Evolutionary conservation across 2,329 filamentous ascomycete genomes (phyloP), one percentile per base, ranked within the genome.

Genomic region (Didymosphaeria variabile): DNA sequence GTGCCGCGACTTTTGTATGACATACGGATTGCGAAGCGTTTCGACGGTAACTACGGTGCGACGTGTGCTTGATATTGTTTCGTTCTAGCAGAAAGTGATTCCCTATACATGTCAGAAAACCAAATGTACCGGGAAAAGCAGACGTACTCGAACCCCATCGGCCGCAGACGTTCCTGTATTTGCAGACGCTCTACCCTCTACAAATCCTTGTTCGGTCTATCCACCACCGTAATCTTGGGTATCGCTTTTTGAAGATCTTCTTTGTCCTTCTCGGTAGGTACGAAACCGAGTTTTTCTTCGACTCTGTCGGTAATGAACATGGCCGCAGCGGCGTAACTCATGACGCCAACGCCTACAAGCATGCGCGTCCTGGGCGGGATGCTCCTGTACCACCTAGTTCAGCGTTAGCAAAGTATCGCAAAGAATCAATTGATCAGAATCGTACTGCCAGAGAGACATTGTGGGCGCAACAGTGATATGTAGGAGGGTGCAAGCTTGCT

Each of bases 281-380:
- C 88, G 77, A 92, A 86, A 7, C 91, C 91, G 62, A 94, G 85
- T 45, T 85, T 88, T 73, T 91, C 86, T 79, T 94, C 93, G 17
- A 90, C 88, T 59, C 84, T 84, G 73, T 94, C 91, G 5, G 90
- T 88, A 19, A 91, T 73, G 73, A 90, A 89, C n/a, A 95, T 84
- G 17, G 92, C 94, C 44, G 88, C 81, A 44, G 83, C 81, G 15
- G 92, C 92, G 87, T 93, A 97, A 36, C 87, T 87, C 72, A 97
- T 87, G 67, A 97, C 80, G 69, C 88, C 90, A 52, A 88, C 76
- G 68, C 94, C 94, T 64, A 97, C 84, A 51, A 89, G 80, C 45
- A 92, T 80, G 59, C 91, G 90, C 26, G 91, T 90, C 68, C 86
- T 89, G 19, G 90, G 86, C 3, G 89, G 81, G 57, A 97, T 88